Conservation (phyloP, 2,329 filamentous ascomycete species). For the Tolypocladium sp. region DNA sequence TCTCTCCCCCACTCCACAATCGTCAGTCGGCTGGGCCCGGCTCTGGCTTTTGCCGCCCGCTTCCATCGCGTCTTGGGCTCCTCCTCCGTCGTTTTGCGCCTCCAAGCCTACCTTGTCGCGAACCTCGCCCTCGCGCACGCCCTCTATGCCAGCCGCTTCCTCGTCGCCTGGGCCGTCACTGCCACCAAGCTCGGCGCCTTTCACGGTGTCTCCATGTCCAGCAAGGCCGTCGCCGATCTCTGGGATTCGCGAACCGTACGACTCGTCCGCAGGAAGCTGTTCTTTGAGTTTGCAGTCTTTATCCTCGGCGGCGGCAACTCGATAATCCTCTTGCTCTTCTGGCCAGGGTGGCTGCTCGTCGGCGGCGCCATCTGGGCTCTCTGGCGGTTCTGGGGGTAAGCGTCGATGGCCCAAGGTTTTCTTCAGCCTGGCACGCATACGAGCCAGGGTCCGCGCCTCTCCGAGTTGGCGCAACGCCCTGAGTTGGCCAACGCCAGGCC, state of each 20-base stretch:
- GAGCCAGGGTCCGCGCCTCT: neutral
- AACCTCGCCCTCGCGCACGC: slow-evolving; percentile 14
- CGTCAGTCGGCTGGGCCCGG: slow-evolving; percentile 21
- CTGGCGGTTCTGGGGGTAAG: slow-evolving; percentile 24
- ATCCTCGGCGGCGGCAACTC: slow-evolving; percentile 41
- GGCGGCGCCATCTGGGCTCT: slow-evolving; percentile 22
- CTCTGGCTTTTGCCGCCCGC: slow-evolving; percentile 21
- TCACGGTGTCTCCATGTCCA: slow-evolving; percentile 18
- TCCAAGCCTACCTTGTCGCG: slow-evolving; percentile 20
- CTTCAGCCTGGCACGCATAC: neutral
- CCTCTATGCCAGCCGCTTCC: slow-evolving; percentile 13
- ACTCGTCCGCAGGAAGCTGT: slow-evolving; percentile 34
- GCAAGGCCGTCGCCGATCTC: slow-evolving; percentile 13
- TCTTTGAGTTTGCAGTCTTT: slow-evolving; percentile 41
- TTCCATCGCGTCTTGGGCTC: slow-evolving; percentile 24
- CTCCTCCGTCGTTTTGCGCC: slow-evolving; percentile 19
- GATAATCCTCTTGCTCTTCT: slow-evolving; percentile 42
- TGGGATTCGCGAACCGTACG: slow-evolving; percentile 29
- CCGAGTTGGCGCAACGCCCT: too few relatives aligned
- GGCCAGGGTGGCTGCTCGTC: slow-evolving; percentile 47
- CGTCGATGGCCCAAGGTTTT: neutral
- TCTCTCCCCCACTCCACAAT: slow-evolving; percentile 20
- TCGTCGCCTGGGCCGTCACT: slow-evolving; percentile 16
- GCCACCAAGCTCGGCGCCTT: slow-evolving; percentile 18
- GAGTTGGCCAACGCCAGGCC: too few relatives aligned